Conservation (phyloP, 2,329 filamentous ascomycete genomes). For the Spiromastix sp. region DNA sequence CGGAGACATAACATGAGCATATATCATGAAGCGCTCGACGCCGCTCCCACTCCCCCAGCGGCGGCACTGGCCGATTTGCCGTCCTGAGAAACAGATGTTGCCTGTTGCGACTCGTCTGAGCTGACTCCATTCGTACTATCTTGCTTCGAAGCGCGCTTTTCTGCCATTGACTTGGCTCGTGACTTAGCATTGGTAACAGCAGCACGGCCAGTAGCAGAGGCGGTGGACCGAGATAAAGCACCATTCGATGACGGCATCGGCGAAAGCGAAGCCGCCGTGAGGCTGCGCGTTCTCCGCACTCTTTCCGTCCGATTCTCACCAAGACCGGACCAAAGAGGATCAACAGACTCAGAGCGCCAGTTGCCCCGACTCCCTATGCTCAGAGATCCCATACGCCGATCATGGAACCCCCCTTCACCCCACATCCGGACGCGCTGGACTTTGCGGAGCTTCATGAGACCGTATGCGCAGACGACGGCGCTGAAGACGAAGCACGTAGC, state of each 20-base stretch:
- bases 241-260: not conserved
- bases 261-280: constrained; percentile 15
- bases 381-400: constrained; percentile 11
- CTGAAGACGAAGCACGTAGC: constrained; percentile 61
- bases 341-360: constrained; percentile 35
- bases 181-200: not conserved
- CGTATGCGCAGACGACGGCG: constrained; percentile 69
- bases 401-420: constrained; percentile 40
- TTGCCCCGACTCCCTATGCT: constrained; percentile 22
- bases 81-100: no score
- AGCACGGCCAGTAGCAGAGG: not conserved
- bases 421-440: constrained; percentile 87
- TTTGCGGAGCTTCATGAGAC: constrained; percentile 69
- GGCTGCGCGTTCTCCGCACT: constrained; percentile 25
- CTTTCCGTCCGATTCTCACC: constrained; percentile 29
- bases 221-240: not conserved
- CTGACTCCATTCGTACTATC: no score
- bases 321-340: constrained; percentile 29
- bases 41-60: no score
- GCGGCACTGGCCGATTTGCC: no score
- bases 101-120: no score
- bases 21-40: no score
- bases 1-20: no score
- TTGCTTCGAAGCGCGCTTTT: no score
- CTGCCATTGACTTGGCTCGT: not conserved